Evolutionary conservation across 139 green algal genomes (phyloP).

Genomic region (Bryopsis sp.): DNA sequence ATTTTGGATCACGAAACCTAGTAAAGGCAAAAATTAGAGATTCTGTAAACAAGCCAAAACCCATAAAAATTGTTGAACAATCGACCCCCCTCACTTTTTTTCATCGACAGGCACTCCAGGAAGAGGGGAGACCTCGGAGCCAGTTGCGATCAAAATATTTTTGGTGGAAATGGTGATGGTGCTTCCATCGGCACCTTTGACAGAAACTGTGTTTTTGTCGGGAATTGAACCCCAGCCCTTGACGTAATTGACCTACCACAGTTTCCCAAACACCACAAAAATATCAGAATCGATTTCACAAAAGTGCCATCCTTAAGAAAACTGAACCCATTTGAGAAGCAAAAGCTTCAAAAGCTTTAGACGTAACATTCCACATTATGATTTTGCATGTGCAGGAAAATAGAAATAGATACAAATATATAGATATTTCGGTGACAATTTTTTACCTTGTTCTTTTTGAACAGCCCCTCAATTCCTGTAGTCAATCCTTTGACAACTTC

Average conservation of each 20-base stretch:
- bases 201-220: conserved; percentile 69
- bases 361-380: neutral
- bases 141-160: conserved; percentile 95
- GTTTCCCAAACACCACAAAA: too few species aligned
- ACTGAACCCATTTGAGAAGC: too few species aligned
- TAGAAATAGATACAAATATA: too few species aligned
- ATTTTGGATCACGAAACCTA: too few species aligned
- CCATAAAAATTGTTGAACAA: too few species aligned
- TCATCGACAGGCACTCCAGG: conserved; percentile 90
- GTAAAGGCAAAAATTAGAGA: too few species aligned
- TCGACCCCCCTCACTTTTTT: conserved; percentile 45
- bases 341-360: too few species aligned
- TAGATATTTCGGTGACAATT: too few species aligned
- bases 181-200: conserved; percentile 60
- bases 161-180: conserved; percentile 58
- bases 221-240: conserved; percentile 87
- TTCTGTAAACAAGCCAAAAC: too few species aligned
- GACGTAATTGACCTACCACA: conserved; percentile 76
- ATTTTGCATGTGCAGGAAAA: neutral
- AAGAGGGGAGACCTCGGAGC: conserved; percentile 81
- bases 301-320: too few species aligned
- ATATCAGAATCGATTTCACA: too few species aligned
- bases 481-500: conserved; percentile 84
- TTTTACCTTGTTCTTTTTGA: conserved; percentile 99
- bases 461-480: conserved; percentile 94